These are phyloP conservation scores for Tylopilus vinaceipallidus DNA, from an alignment of 768 basidiomycete species.

Conservation along the genomic window DNA sequence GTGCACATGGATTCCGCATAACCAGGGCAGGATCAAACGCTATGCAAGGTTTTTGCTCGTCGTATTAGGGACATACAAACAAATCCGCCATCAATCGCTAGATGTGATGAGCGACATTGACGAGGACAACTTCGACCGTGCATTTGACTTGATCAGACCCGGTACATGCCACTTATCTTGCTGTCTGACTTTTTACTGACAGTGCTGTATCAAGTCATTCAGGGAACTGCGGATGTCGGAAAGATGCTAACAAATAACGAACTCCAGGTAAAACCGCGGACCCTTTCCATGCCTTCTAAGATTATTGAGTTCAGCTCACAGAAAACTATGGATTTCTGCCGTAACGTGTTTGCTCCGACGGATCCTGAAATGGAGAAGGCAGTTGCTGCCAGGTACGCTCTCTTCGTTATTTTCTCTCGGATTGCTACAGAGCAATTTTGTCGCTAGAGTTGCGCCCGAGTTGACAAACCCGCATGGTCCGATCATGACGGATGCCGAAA, in stretches of 20 bases:
- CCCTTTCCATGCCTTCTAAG: too few relatives aligned
- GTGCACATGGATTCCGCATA: neutral
- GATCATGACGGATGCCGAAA: neutral
- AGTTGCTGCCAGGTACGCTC: neutral
- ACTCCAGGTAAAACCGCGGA: neutral
- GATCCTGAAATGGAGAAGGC: constrained; percentile 3
- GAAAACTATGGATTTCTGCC: constrained; percentile 10
- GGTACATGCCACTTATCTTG: neutral
- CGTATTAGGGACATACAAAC: constrained; percentile 8
- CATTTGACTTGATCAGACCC: constrained; percentile 9
- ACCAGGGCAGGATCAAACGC: neutral
- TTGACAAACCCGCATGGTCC: neutral
- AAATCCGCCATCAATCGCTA: constrained; percentile 6
- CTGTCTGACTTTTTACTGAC: neutral
- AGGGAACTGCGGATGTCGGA: constrained; percentile 2
- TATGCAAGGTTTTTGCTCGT: constrained; percentile 6
- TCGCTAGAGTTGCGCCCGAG: neutral
- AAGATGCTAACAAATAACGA: constrained; percentile 6
- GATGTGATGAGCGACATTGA: neutral
- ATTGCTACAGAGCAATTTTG: neutral
- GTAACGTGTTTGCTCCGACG: constrained; percentile 1
- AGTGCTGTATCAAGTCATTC: neutral
- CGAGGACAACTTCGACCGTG: constrained; percentile 11
- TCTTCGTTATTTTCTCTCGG: neutral
- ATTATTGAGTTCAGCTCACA: neutral